Evolutionary conservation across 805 yeast genomes (phyloP), one percentile per base, ranked within the genome.

Genomic region (Yarrowia alimentaria): DNA sequence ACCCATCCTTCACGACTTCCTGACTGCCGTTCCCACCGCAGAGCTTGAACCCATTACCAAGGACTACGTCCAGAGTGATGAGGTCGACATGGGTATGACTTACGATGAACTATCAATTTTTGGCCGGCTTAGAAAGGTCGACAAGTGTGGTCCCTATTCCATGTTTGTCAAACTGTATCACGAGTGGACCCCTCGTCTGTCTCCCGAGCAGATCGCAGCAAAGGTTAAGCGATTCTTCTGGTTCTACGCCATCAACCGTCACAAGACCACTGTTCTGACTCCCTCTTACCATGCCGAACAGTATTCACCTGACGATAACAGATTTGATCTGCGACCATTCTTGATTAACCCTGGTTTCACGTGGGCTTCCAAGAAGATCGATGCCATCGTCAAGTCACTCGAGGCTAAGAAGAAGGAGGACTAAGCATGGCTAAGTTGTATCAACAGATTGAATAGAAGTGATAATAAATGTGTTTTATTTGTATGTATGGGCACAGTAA

Each of bases 201-300:
- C 88, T 1, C 93, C 97, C 5, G 79, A 81, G 52, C 80, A 89
- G 61, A 81, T 90, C 48, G 95, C 98, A 2, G 88, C 79, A 35
- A 94, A 94, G 64, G 99, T 93, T 9, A 91, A 93, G 66, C 74
- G 81, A 51, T 93, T 93, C 68, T 93, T 86, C 76, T 90, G 85
- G 72, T 93, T 78, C 64, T 94, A 93, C 67, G 96, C 97, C 4
- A 79, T 93, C 53, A 93, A 93, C 67, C 80, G 99, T 61, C 99
- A 93, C 68, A 93, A 93, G 68, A 93, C 87, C 81, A 93, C 99
- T 1, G 90, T 91, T n/a, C 75, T 90, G 65, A 93, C 99, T 0
- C 99, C 99, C 11, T 78, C 94, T 28, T 93, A 93, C 63, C 99
- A 93, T 61, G 99, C 99, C 0, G 99, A 93, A 65, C 94, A 87